Conservation (phyloP, 306 rosid genomes). For the Chamaecrista fasciculata region DNA sequence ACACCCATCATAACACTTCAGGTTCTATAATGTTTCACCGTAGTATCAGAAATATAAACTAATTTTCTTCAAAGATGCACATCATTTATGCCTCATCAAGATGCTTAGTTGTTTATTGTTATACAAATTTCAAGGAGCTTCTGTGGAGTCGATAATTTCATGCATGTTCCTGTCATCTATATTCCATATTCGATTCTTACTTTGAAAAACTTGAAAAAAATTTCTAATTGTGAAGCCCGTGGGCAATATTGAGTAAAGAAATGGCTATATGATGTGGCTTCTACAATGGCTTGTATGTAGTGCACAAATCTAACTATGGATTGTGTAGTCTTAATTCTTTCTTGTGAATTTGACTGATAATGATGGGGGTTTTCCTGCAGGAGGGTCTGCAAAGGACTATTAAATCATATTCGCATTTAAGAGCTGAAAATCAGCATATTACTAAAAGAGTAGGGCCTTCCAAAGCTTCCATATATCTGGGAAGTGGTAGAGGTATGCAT, state of each 20-base stretch:
- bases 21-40: constrained; percentile 46
- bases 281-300: constrained; percentile 18
- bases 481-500: constrained; percentile 76
- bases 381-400: constrained; percentile 86
- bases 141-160: constrained; percentile 11
- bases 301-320: constrained; percentile 16
- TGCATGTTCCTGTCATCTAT: background rate
- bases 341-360: background rate
- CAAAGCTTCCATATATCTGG: constrained; percentile 74
- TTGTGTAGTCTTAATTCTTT: constrained; percentile 20
- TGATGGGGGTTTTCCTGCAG: constrained; percentile 46
- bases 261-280: constrained; percentile 17
- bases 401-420: constrained; percentile 77
- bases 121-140: constrained; percentile 8
- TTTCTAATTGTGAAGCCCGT: constrained; percentile 7
- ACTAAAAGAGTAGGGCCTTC: constrained; percentile 75
- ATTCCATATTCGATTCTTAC: constrained; percentile 5
- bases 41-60: background rate
- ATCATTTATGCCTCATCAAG: background rate
- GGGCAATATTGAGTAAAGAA: constrained; percentile 15
- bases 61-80: constrained; percentile 9
- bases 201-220: constrained; percentile 20
- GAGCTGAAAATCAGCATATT: constrained; percentile 56
- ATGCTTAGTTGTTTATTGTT: background rate
- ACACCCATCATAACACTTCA: constrained; percentile 71